Evolutionary conservation across 345 rosid genomes (phyloP).

Genomic region (Microcos paniculata): DNA sequence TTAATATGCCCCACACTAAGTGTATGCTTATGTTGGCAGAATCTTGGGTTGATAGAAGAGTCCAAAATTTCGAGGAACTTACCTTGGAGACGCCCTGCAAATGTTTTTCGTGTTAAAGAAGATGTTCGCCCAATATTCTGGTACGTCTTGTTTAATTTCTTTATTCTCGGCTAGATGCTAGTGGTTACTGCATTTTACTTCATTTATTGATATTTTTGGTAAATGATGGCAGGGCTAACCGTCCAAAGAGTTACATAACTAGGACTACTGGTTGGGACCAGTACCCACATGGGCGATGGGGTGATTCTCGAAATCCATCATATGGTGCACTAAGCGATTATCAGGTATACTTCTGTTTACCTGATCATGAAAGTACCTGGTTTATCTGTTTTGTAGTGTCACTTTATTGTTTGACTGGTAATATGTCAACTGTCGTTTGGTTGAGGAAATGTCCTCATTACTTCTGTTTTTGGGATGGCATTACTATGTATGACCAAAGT

Average conservation of each 20-base stretch:
- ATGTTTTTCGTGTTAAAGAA: slow-evolving; percentile 85
- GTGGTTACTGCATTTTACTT: not conserved
- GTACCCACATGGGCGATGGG: slow-evolving; percentile 91
- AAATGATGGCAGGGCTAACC: slow-evolving; percentile 80
- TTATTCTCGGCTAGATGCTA: not conserved
- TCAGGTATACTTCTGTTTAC: slow-evolving; percentile 53
- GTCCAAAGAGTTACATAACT: slow-evolving; percentile 93
- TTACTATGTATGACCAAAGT: slow-evolving; percentile 9
- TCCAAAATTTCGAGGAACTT: slow-evolving; percentile 70
- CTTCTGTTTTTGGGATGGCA: not conserved
- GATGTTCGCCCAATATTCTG: slow-evolving; percentile 97
- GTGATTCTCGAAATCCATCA: slow-evolving; percentile 84
- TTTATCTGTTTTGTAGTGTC: not conserved
- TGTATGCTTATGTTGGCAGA: slow-evolving; percentile 46
- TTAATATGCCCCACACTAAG: slow-evolving; percentile 23
- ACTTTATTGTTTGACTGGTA: not conserved
- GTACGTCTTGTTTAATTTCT: slow-evolving; percentile 35
- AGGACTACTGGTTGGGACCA: slow-evolving; percentile 95
- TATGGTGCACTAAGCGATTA: slow-evolving; percentile 81
- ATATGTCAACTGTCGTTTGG: not conserved
- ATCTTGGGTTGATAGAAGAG: slow-evolving; percentile 93
- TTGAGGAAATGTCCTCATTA: not conserved
- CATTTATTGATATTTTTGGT: not conserved
- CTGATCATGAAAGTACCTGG: not conserved
- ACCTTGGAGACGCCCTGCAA: slow-evolving; percentile 95